Percentiles rank a stretch among this genome's conserved stretches.
These are phyloP conservation scores for Gossypium laxum DNA, from an alignment of 441 rosid species.

Conservation along the genomic window DNA sequence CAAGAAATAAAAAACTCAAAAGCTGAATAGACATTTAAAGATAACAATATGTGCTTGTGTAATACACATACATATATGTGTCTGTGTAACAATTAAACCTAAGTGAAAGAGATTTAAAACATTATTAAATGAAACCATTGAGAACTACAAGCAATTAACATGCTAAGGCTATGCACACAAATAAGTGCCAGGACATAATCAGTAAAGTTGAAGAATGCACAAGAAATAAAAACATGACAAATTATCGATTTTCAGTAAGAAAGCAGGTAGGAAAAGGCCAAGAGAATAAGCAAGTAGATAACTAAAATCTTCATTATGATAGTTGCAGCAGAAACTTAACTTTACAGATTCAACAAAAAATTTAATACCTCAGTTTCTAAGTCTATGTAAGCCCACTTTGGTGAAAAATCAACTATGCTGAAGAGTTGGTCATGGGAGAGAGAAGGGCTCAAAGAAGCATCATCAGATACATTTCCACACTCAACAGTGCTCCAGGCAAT, in stretches of 20 bases:
- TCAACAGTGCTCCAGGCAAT: conserved; percentile 64
- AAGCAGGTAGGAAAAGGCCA: background rate
- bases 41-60: background rate
- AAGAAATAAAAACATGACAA: background rate
- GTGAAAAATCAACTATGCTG: conserved; percentile 71
- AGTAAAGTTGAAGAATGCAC: background rate
- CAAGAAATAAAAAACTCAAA: background rate
- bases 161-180: background rate
- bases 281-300: background rate
- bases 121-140: background rate
- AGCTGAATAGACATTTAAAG: background rate
- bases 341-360: background rate
- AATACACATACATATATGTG: background rate
- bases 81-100: background rate
- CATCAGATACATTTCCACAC: conserved; percentile 52
- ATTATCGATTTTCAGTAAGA: background rate
- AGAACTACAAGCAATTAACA: background rate
- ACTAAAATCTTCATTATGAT: background rate
- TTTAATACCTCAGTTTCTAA: conserved; percentile 63
- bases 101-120: background rate
- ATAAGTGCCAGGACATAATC: background rate
- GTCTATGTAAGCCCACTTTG: conserved; percentile 59
- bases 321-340: background rate
- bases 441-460: conserved; percentile 58
- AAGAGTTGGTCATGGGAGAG: conserved; percentile 82